Percentiles rank a stretch among this genome's conserved stretches.
Conservation (phyloP, 1,284 basidiomycete genomes). For the Moniliella sp. region DNA sequence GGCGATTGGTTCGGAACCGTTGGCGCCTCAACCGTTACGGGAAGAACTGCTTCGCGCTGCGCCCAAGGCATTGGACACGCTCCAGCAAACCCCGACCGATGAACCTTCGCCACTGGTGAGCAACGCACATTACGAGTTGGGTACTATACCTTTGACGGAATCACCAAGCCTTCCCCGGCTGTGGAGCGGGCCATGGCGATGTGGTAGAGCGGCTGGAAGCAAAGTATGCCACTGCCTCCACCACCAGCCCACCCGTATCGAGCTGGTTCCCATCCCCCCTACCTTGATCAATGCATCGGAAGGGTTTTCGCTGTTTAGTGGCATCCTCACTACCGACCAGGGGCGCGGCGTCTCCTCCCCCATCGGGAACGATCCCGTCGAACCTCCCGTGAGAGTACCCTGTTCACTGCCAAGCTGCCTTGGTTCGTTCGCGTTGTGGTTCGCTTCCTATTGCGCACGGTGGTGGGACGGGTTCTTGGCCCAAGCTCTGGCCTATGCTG, state of each 20-base stretch:
- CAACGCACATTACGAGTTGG: conserved; percentile 9
- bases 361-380: too few species aligned
- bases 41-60: conserved; percentile 4
- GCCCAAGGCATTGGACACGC: neutral
- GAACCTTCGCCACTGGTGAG: conserved; percentile 7
- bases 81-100: conserved; percentile 13
- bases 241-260: conserved; percentile 45
- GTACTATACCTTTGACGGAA: conserved; percentile 39
- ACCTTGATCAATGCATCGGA: conserved; percentile 30
- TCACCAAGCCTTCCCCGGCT: conserved; percentile 54
- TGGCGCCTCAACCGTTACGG: conserved; percentile 6
- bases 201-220: conserved; percentile 46
- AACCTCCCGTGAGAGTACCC: too few species aligned
- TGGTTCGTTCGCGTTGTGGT: conserved; percentile 4
- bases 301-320: conserved; percentile 47
- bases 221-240: too few species aligned
- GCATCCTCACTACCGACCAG: conserved; percentile 48
- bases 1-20: conserved; percentile 4
- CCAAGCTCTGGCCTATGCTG: conserved; percentile 4
- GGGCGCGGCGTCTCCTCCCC: too few species aligned
- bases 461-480: conserved; percentile 10
- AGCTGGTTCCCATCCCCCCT: conserved; percentile 19
- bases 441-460: conserved; percentile 10
- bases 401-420: conserved; percentile 6
- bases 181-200: conserved; percentile 56